phyloP scores from a whole-genome alignment of 805 yeast species.

The Phaffomyces thermotolerans region DNA sequence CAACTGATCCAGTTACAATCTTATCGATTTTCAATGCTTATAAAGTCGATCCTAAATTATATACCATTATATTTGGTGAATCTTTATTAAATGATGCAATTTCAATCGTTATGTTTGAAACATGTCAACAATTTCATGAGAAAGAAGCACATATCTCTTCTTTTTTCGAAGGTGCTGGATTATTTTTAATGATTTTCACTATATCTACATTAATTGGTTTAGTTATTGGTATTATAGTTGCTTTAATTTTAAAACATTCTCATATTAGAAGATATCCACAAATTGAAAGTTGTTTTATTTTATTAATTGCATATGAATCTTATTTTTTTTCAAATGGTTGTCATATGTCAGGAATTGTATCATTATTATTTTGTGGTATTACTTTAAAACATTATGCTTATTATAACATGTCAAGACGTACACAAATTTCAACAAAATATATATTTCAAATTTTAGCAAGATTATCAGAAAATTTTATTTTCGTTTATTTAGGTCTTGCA shows the following conservation, averaged over 20 bases:
- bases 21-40: constrained; percentile 94
- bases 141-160: constrained; percentile 66
- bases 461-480: constrained; percentile 91
- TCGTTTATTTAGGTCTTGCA: constrained; percentile 89
- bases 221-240: constrained; percentile 80
- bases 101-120: constrained; percentile 97
- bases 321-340: constrained; percentile 98
- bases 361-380: constrained; percentile 90
- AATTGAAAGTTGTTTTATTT: constrained; percentile 88
- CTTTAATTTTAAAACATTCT: constrained; percentile 83
- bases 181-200: constrained; percentile 88
- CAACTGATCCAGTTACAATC: constrained; percentile 98
- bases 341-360: constrained; percentile 98
- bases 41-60: constrained; percentile 95
- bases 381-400: constrained; percentile 96
- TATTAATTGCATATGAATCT: constrained; percentile 89
- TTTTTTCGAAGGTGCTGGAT: constrained; percentile 89
- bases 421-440: constrained; percentile 94
- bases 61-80: constrained; percentile 96
- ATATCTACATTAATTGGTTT: constrained; percentile 87
- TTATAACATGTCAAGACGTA: constrained; percentile 93
- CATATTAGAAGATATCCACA: constrained; percentile 93
- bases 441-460: constrained; percentile 92
- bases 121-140: constrained; percentile 94
- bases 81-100: constrained; percentile 94